Evolutionary conservation across 1,284 basidiomycete genomes (phyloP), one percentile per base, ranked within the genome.

Genomic region (Apiotrichum domesticum): DNA sequence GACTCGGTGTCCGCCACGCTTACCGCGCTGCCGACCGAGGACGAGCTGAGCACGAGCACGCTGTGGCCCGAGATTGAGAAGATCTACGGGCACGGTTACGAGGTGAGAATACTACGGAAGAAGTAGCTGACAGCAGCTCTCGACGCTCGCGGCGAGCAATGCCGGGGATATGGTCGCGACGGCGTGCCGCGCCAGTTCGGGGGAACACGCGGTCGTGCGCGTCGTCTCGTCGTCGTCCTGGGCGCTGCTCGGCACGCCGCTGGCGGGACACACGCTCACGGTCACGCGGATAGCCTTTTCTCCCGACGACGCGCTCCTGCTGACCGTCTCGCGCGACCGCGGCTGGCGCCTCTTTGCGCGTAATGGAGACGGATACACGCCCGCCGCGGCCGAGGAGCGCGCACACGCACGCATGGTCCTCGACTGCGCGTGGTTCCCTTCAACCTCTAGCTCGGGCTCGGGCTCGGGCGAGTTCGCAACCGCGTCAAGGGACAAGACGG

Each of bases 51-150:
- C 0, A 83, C 85, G 0, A 82, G 84, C 11, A 98, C 95, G 0
- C 81, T 98, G 0, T 99, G 96, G 96, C 95, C 95, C 0, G 96
- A 98, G 77, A 80, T 87, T 1, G 95, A 98, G 70, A 99, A 98
- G 73, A 80, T 99, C 2, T 99, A 97, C 73, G 96, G 95, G 1
- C 96, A 98, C 75, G 93, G 93, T 37, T 98, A 97, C 71, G 96
- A 98, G 82, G 87, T 91, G 62, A 57, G 70, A 39, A 39, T 13
- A 13, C 13, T 13, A 39, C 13, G 13, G 7, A 6, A 42, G n/a
- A 8, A 14, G n/a, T 6, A 6, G 14, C n/a, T 63, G 37, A 51
- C 40, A 4, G 8, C 54, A 92, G 88, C 86, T 87, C 4, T 87
- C 91, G 53, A 83, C 87, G 0, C 77, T 95, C 3, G 84, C 85